Evolutionary conservation across 306 rosid species (phyloP).

Genomic region (Trifolium subterraneum): DNA sequence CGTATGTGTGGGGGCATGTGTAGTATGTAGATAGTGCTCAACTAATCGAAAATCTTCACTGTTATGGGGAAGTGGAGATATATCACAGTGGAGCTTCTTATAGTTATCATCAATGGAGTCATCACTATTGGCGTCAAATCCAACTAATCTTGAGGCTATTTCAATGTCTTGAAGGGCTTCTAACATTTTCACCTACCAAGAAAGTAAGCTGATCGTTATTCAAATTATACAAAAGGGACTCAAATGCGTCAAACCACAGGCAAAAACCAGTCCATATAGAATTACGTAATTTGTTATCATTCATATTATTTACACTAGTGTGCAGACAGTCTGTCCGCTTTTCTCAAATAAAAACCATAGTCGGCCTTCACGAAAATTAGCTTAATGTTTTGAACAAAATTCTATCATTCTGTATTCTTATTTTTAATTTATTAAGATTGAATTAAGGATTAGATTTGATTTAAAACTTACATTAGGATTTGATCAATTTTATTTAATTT

Average conservation of each 20-base stretch:
- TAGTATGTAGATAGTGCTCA: slow-evolving; percentile 80
- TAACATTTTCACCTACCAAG: slow-evolving; percentile 90
- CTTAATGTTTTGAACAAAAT: too few species aligned
- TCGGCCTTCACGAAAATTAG: too few species aligned
- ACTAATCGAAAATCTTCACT: slow-evolving; percentile 82
- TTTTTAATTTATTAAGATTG: too few species aligned
- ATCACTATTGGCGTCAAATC: slow-evolving; percentile 77
- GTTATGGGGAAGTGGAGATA: slow-evolving; percentile 78
- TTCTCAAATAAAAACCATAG: too few species aligned
- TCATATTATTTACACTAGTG: slow-evolving; percentile 9
- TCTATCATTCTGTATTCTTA: too few species aligned
- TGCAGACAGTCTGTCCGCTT: too few species aligned
- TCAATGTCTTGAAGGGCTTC: slow-evolving; percentile 99
- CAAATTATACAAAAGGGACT: slow-evolving; percentile 27
- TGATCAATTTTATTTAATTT: too few species aligned
- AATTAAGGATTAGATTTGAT: too few species aligned
- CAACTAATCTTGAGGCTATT: slow-evolving; percentile 95
- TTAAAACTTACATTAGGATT: too few species aligned
- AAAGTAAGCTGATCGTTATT: slow-evolving; percentile 28
- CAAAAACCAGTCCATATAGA: slow-evolving; percentile 22
- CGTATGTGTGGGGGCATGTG: slow-evolving; percentile 97
- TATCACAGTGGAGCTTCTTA: slow-evolving; percentile 78
- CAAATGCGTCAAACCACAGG: slow-evolving; percentile 17
- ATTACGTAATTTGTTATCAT: slow-evolving; percentile 3
- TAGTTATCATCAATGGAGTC: slow-evolving; percentile 93